phyloP scores from a whole-genome alignment of 306 rosid genomes.

The Vicia faba region DNA sequence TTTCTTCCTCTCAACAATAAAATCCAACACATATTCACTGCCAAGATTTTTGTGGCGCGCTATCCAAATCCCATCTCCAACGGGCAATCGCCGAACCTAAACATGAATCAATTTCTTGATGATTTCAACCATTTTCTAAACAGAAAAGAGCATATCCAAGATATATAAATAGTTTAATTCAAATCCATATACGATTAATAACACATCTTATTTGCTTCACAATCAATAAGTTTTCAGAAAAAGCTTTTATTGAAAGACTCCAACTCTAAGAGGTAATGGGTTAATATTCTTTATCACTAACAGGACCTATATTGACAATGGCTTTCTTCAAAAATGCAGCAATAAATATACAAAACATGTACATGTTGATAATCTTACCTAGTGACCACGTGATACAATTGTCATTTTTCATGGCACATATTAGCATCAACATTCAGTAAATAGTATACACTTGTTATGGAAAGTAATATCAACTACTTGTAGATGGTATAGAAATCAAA shows the following conservation, averaged over 20 bases:
- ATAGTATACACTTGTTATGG: conserved; percentile 8
- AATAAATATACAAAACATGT: conserved; percentile 8
- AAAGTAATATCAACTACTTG: conserved; percentile 24
- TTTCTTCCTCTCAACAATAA: conserved; percentile 92
- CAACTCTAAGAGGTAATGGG: conserved; percentile 1
- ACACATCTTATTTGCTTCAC: conserved; percentile 17
- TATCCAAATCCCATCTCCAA: conserved; percentile 98
- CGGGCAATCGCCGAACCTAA: conserved; percentile 87
- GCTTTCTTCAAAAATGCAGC: conserved; percentile 6
- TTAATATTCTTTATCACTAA: not conserved
- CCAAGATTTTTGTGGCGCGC: conserved; percentile 73
- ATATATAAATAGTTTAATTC: conserved; percentile 12
- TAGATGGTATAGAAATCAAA: conserved; percentile 20
- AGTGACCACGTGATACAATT: conserved; percentile 4
- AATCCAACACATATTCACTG: conserved; percentile 90
- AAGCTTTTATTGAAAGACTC: conserved; percentile 5
- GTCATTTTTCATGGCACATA: conserved; percentile 9
- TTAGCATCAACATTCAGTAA: conserved; percentile 1
- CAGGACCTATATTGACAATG: conserved; percentile 10
- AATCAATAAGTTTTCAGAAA: conserved; percentile 12
- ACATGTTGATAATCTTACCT: conserved; percentile 10
- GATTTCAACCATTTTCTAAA: conserved; percentile 24
- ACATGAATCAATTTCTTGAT: conserved; percentile 32
- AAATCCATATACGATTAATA: conserved; percentile 8
- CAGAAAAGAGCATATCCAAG: not conserved